Evolutionary conservation across 1,139 yeast genomes (phyloP), one percentile per base, ranked within the genome.

Genomic region (Groenewaldozyma auringiensis): DNA sequence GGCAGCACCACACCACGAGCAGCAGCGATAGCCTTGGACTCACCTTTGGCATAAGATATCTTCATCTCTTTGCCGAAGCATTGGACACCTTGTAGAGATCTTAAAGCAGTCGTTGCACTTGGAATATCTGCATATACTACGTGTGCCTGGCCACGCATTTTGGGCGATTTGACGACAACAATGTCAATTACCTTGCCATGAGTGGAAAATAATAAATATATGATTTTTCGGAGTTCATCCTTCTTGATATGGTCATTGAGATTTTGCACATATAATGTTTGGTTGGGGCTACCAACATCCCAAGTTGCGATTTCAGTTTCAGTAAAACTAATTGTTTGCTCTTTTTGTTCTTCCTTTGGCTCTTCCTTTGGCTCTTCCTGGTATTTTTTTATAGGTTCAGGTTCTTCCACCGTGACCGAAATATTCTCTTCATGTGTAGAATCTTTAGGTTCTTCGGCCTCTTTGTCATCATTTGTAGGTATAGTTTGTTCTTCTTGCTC

Each of bases 91-190:
- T 81, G 76, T 4, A 80, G 59, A 6, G 70, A 62, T 37, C 71
- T 62, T 51, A 76, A 47, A 0, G 94, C 92, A 32, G 63, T 48
- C 1, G 70, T 63, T 0, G 94, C 85, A 40, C 73, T 71, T 3
- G 68, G 67, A 1, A 69, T 52, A 38, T 72, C 71, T 21, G 74
- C 71, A 48, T 80, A 76, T 3, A 78, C 72, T 1, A 86, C 63
- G 67, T 83, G 87, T 0, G 94, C 95, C 61, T 83, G 94, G 0
- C 95, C 95, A 37, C 89, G 69, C 69, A 79, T 70, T 53, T 70
- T 70, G 13, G 70, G 66, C 17, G 72, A 68, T 44, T 72, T 71
- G 42, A 71, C 58, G 8, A 74, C 68, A 27, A 72, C 68, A 21
- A 86, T 70, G 33, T 77, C 78, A 2, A 83, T 59, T 2, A 86